Evolutionary conservation across 1,284 basidiomycete species (phyloP).

Genomic region (Pyrrhoderma noxium): DNA sequence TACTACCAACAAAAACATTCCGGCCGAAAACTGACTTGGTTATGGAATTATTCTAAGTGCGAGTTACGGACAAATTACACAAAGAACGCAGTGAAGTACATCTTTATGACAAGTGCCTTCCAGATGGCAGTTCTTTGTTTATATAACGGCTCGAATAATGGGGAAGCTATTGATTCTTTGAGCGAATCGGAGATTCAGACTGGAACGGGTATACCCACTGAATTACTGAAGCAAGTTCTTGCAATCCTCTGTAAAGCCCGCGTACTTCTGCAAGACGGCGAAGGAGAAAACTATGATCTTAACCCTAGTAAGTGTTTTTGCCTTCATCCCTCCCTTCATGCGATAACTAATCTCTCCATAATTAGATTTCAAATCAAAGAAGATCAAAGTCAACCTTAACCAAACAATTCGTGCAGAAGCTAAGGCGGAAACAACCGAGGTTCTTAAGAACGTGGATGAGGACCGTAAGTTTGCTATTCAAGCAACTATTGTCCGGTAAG

Average conservation of each 20-base stretch:
- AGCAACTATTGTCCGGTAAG: constrained; percentile 91
- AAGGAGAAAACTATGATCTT: constrained; percentile 84
- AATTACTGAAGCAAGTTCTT: constrained; percentile 81
- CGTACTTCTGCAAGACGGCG: constrained; percentile 74
- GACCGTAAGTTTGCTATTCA: constrained; percentile 97
- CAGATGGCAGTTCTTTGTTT: constrained; percentile 93
- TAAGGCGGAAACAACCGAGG: constrained; percentile 86
- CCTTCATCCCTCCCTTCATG: neutral
- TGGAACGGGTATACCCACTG: constrained; percentile 80
- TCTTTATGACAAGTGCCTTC: constrained; percentile 91
- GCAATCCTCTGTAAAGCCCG: constrained; percentile 84
- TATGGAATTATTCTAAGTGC: constrained; percentile 97
- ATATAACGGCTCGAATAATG: constrained; percentile 61
- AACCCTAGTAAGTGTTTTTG: constrained; percentile 67
- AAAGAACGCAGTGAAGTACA: constrained; percentile 76
- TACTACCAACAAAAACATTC: constrained; percentile 95
- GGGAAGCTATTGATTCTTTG: constrained; percentile 58
- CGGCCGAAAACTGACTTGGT: constrained; percentile 93
- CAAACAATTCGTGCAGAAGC: constrained; percentile 92
- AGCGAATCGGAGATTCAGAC: constrained; percentile 74
- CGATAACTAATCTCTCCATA: neutral
- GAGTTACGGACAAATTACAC: constrained; percentile 92
- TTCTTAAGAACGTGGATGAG: constrained; percentile 94
- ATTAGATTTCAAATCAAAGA: constrained; percentile 93
- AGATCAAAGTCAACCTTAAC: constrained; percentile 92